Evolutionary conservation across 805 yeast genomes (phyloP), one percentile per base, ranked within the genome.

Genomic region (Tetrapisispora nanseiensis): DNA sequence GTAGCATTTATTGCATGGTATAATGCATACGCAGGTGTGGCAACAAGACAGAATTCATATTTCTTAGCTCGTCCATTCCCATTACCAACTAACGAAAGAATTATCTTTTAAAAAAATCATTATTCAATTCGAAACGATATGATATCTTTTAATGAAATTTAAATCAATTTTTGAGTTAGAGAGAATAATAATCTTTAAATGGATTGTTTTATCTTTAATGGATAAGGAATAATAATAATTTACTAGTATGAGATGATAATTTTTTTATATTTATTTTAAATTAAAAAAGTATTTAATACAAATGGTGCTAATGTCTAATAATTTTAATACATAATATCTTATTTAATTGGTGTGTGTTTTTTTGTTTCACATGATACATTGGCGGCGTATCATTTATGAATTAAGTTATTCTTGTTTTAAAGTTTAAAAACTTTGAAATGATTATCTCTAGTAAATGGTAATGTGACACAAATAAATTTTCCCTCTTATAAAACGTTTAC

Each of bases 21-120:
- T 55, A 78, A 79, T 55, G 85, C 86, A 6, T 78, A 68, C 50
- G 82, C 84, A 3, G 86, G 86, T 70, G 58, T 76, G 27, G 77
- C 85, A 24, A 82, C 72, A 45, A 66, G 64, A 29, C 80, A 77
- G 54, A 83, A 82, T 61, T 67, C 86, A 4, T 66, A 66, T 38
- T 20, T 66, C 28, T 42, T 53, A 8, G 61, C 59, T 31, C 48
- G 46, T 39, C 65, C 63, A 28, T 29, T 63, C 38, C 53, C 58
- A 27, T 50, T 66, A 47, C 70, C 70, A 36, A 38, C 50, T 13
- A 46, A 48, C 28, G 59, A 56, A 31, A 21, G 12, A 6, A 26
- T 24, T 18, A 22, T 40, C 8, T 19, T 28, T 28, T 33, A 23
- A 32, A 22, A 11, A 33, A 18, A 18, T 24, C 11, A 29, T 5